Base-by-base conservation (phyloP, 2,329 filamentous ascomycete genomes). In the Diplodia sapinea region DNA sequence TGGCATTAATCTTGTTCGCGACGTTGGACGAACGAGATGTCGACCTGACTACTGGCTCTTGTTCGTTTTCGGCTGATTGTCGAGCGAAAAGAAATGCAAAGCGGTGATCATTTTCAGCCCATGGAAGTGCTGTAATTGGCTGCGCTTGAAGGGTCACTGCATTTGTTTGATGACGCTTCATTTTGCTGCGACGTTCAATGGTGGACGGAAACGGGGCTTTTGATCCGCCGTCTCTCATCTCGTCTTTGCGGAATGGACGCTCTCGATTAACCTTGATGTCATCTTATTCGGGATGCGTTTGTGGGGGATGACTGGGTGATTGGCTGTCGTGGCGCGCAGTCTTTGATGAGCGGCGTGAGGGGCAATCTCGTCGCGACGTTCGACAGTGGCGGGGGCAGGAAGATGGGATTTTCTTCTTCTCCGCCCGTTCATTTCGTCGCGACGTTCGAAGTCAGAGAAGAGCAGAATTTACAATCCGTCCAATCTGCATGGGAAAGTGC, bases 101-200 rank as follows among this genome's bases (percentile, higher is more conserved):
- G 43, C n/a, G 7, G 17, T 47, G 43, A 47, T 47, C 17, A 47
- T 47, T 20, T 47, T 38, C 5, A n/a, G 40, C 15, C 40, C 15
- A 20, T 20, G 40, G 4, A 6, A 4, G 1, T 9, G 7, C 43
- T 9, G 7, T 47, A 2, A 47, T 47, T 47, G 43, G 43, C 7
- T 47, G 43, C 7, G 43, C 17, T 17, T 36, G 11, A 47, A 47
- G 43, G 20, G 20, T 20, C 43, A 7, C 43, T 47, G 43, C 43
- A n/a, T 47, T 9, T 8, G 40, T 47, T 47, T 47, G 40, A 47
- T 47, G 40, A 47, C 15, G 43, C 29, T 36, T 56, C 54, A 56
- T 56, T 40, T 56, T 38, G 54, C 33, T 23, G 33, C 54, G 54
- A 56, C 54, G 54, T 56, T 56, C n/a, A 33, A 56, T 8, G 54